Evolutionary conservation across 257 asterid genomes (phyloP).

Genomic region (Fraxinus pennsylvanica): DNA sequence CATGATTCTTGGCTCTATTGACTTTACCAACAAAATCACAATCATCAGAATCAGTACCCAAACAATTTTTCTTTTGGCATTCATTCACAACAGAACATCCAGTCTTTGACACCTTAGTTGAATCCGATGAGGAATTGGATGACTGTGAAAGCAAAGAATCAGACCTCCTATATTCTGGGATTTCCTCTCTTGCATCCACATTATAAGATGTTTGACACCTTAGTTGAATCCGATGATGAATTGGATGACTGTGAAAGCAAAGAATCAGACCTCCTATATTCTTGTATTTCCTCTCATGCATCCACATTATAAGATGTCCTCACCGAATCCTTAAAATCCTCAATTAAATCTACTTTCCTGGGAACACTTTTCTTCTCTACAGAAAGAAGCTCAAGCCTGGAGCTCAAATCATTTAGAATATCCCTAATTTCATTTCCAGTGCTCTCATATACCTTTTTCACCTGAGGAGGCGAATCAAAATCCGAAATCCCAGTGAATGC

Average conservation of each 20-base stretch:
- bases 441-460: slow-evolving; percentile 39
- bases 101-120: slow-evolving; percentile 32
- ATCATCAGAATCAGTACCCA: slow-evolving; percentile 26
- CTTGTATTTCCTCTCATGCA: slow-evolving; percentile 36
- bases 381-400: slow-evolving; percentile 73
- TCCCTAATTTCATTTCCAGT: slow-evolving; percentile 69
- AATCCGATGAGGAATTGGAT: slow-evolving; percentile 38
- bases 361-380: slow-evolving; percentile 67
- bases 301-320: slow-evolving; percentile 34
- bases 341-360: slow-evolving; percentile 33
- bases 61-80: slow-evolving; percentile 22
- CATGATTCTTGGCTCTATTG: slow-evolving; percentile 21
- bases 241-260: slow-evolving; percentile 44
- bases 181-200: slow-evolving; percentile 34
- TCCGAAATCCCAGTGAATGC: slow-evolving; percentile 43
- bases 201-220: slow-evolving; percentile 37
- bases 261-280: slow-evolving; percentile 46
- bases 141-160: slow-evolving; percentile 47
- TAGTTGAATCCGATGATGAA: slow-evolving; percentile 32
- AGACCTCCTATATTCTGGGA: slow-evolving; percentile 42
- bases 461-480: slow-evolving; percentile 57
- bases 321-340: slow-evolving; percentile 32
- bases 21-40: slow-evolving; percentile 28
- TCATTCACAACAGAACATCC: slow-evolving; percentile 33
- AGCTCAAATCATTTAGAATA: slow-evolving; percentile 71